Conservation (phyloP, 2,329 filamentous ascomycete species). For the Pezizomycotina sp. region DNA sequence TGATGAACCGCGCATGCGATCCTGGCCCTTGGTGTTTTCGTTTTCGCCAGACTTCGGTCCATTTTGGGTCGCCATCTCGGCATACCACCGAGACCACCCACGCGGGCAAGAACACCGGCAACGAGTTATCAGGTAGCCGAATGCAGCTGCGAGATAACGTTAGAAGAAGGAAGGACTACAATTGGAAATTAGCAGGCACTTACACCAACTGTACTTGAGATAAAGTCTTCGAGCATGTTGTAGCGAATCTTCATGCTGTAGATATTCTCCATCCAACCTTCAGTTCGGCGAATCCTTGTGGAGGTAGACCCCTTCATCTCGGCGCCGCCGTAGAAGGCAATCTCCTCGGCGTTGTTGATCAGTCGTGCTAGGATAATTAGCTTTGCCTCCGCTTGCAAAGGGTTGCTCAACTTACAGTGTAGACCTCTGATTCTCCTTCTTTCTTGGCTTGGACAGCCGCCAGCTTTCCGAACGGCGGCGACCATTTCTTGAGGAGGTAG, state of each 20-base stretch:
- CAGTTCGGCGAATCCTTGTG: no score
- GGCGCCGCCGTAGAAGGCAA: conserved; percentile 91
- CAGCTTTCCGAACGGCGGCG: conserved; percentile 88
- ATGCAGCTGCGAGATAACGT: conserved; percentile 37
- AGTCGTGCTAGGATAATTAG: conserved; percentile 42
- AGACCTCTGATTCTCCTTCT: conserved; percentile 82
- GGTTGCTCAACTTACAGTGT: conserved; percentile 34
- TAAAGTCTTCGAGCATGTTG: conserved; percentile 96
- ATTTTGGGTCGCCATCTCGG: conserved; percentile 41
- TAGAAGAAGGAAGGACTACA: conserved; percentile 7
- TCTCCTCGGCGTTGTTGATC: conserved; percentile 92
- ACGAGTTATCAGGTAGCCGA: conserved; percentile 80
- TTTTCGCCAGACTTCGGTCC: conserved; percentile 34
- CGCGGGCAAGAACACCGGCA: conserved; percentile 84
- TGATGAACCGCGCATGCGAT: conserved; percentile 98
- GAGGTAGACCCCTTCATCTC: no score
- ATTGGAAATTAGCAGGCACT: conserved; percentile 1
- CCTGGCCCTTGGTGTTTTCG: conserved; percentile 39
- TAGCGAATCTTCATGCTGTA: conserved; percentile 96
- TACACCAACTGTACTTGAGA: conserved; percentile 97
- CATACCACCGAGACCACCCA: conserved; percentile 69
- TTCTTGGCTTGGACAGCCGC: conserved; percentile 91
- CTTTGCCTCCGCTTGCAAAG: not conserved
- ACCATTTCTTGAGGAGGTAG: conserved; percentile 70
- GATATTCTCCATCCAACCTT: conserved; percentile 98